A percentile compares a stretch with the other conserved stretches of the same genome.
Evolutionary conservation across 352 stramenopile genomes (phyloP).

Genomic region (Globisporangium paddicum): DNA sequence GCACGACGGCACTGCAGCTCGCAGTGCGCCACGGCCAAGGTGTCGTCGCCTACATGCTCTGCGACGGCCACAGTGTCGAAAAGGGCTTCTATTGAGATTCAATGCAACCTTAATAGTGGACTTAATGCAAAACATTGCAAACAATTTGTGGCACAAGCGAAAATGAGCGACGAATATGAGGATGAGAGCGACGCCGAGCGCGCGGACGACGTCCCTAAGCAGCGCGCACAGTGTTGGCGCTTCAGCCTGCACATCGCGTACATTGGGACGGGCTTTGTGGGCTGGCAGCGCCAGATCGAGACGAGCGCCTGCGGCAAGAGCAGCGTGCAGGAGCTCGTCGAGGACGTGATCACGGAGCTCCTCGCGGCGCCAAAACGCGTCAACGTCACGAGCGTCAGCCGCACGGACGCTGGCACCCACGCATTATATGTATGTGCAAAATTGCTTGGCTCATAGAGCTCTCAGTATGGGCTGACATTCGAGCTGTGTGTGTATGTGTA

Average conservation of each 20-base stretch:
- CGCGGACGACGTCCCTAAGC: neutral
- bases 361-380: slow-evolving; percentile 42
- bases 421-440: slow-evolving; percentile 61
- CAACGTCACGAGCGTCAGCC: slow-evolving; percentile 82
- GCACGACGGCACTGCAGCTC: slow-evolving; percentile 56
- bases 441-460: too few relatives aligned
- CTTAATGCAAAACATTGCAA: neutral
- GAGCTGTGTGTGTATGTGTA: slow-evolving; percentile 1
- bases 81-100: slow-evolving; percentile 53
- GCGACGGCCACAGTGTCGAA: slow-evolving; percentile 42
- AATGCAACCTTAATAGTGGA: neutral
- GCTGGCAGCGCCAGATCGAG: slow-evolving; percentile 71
- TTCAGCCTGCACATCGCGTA: slow-evolving; percentile 80
- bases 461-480: neutral
- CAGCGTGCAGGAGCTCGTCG: slow-evolving; percentile 79
- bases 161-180: neutral
- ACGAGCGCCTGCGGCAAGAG: slow-evolving; percentile 42
- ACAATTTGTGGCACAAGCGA: neutral
- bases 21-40: slow-evolving; percentile 61
- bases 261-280: slow-evolving; percentile 65
- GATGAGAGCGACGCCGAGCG: neutral
- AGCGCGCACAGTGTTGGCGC: slow-evolving; percentile 22
- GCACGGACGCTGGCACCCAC: slow-evolving; percentile 80
- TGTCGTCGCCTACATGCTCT: slow-evolving; percentile 54
- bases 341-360: slow-evolving; percentile 54